Evolutionary conservation across 768 basidiomycete genomes (phyloP).

Genomic region (Glaciozyma martinii): DNA sequence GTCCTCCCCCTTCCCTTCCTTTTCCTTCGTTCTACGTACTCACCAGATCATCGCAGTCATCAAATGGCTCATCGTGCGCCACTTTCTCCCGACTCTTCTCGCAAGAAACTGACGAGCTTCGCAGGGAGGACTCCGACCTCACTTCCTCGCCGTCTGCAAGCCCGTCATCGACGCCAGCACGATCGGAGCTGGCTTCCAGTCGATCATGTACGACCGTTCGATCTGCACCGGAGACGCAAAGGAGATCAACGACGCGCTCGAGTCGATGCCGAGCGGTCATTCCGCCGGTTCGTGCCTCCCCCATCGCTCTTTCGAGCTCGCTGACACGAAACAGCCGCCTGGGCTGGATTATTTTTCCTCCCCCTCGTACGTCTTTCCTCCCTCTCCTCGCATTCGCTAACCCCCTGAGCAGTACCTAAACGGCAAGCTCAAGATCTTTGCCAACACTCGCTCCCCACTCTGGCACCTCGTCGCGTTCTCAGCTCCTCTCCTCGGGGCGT

Average conservation of each 20-base stretch:
- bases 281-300: constrained; percentile 12
- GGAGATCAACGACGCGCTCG: constrained; percentile 51
- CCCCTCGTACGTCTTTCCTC: constrained; percentile 20
- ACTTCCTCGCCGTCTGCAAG: constrained; percentile 50
- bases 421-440: constrained; percentile 53
- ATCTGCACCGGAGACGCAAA: constrained; percentile 53
- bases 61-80: constrained; percentile 40
- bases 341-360: constrained; percentile 51
- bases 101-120: constrained; percentile 28
- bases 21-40: too few species aligned
- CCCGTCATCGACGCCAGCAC: constrained; percentile 39
- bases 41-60: too few species aligned
- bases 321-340: constrained; percentile 46
- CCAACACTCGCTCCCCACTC: constrained; percentile 54
- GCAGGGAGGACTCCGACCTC: constrained; percentile 46
- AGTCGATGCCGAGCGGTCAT: constrained; percentile 54
- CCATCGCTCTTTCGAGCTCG: too few species aligned
- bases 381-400: background rate
- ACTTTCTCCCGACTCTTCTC: background rate
- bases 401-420: constrained; percentile 36
- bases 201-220: constrained; percentile 48
- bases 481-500: constrained; percentile 49
- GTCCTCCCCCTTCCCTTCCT: too few species aligned
- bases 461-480: constrained; percentile 58
- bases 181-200: constrained; percentile 46